phyloP scores from a whole-genome alignment of 2,329 filamentous ascomycete species.

The Aspergillus pseudoviridinutans region DNA sequence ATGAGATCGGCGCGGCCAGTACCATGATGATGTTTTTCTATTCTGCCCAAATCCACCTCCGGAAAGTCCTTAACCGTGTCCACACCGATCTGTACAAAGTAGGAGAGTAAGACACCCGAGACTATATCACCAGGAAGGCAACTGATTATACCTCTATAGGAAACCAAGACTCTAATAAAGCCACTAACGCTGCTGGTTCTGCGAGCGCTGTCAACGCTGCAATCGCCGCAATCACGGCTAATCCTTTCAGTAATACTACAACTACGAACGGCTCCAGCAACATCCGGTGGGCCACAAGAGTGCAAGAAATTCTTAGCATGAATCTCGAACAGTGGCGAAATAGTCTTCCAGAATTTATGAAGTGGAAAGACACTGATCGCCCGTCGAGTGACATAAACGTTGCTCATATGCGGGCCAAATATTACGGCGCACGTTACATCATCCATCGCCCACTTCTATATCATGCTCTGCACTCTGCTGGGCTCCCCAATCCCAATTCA shows the following conservation, averaged over 20 bases:
- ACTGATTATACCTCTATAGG: slow-evolving; percentile 11
- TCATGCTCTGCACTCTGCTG: slow-evolving; percentile 52
- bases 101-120: slow-evolving; percentile 21
- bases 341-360: slow-evolving; percentile 50
- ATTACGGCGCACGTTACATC: slow-evolving; percentile 87
- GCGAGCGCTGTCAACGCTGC: neutral
- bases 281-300: slow-evolving; percentile 32
- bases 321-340: slow-evolving; percentile 53
- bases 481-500: slow-evolving; percentile 35
- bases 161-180: slow-evolving; percentile 14
- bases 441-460: slow-evolving; percentile 76
- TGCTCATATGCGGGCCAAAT: slow-evolving; percentile 85
- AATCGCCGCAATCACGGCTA: neutral
- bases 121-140: neutral
- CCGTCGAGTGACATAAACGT: slow-evolving; percentile 73
- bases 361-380: slow-evolving; percentile 63
- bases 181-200: neutral
- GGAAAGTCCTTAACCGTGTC: slow-evolving; percentile 54
- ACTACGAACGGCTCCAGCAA: neutral
- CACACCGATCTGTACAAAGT: slow-evolving; percentile 54
- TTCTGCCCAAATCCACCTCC: slow-evolving; percentile 58
- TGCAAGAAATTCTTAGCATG: slow-evolving; percentile 41
- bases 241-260: neutral
- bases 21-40: slow-evolving; percentile 54
- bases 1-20: slow-evolving; percentile 30